Evolutionary conservation across 1,284 basidiomycete genomes (phyloP).

Genomic region (Cyathus olla): DNA sequence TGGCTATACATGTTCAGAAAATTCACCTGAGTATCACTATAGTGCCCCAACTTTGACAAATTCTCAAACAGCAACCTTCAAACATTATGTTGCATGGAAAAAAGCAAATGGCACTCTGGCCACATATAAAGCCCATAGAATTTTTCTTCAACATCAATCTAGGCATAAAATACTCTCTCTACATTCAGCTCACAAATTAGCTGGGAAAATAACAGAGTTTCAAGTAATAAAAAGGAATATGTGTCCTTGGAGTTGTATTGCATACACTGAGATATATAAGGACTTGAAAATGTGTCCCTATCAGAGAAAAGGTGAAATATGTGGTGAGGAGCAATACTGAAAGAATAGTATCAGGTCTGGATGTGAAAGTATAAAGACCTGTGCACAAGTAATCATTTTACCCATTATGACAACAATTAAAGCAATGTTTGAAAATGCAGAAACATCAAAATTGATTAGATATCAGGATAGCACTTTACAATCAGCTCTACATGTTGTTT

Average conservation of each 20-base stretch:
- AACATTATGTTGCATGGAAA: conserved; percentile 34
- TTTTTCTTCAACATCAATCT: conserved; percentile 18
- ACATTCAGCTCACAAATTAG: conserved; percentile 21
- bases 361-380: conserved; percentile 10
- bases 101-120: conserved; percentile 31
- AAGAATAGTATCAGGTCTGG: neutral
- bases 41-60: neutral
- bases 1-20: neutral
- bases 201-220: conserved; percentile 19
- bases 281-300: conserved; percentile 21
- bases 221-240: conserved; percentile 28
- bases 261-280: conserved; percentile 33
- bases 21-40: neutral
- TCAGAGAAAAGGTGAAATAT: neutral
- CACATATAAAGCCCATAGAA: conserved; percentile 26
- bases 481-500: conserved; percentile 17
- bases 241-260: conserved; percentile 34
- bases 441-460: conserved; percentile 23
- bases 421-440: conserved; percentile 35
- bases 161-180: conserved; percentile 20
- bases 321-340: neutral
- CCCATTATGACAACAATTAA: conserved; percentile 29
- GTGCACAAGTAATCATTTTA: conserved; percentile 28
- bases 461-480: conserved; percentile 27
- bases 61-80: conserved; percentile 16